Evolutionary conservation across 805 yeast genomes (phyloP), one percentile per base, ranked within the genome.

Genomic region (Saturnispora kantuleensis): DNA sequence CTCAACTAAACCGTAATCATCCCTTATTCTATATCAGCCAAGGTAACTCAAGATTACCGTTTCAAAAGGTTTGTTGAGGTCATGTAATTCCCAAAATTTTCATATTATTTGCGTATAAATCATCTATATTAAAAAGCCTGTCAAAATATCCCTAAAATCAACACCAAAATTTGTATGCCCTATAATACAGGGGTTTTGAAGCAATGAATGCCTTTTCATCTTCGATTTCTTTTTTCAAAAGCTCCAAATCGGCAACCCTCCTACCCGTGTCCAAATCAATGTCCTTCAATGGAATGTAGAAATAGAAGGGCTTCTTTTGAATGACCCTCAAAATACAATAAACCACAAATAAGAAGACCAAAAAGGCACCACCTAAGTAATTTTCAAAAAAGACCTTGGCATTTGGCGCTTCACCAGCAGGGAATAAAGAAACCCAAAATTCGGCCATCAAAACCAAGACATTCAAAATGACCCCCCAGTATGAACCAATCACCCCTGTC

Each of bases 381-480:
- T 73, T 64, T 53, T 71, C 65, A 67, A 83, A 83, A 69, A 84
- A 84, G 35, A 55, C 59, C 31, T 59, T 50, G 5, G 81, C 81
- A 56, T 64, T 68, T 38, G 78, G 73, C 6, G 59, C 35, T 4
- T 46, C 64, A 10, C 75, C 76, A 35, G 74, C 53, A 41, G 94
- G 94, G 69, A 69, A 83, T 31, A 81, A 64, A 4, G 88, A 86
- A 39, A 80, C 69, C 84, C 87, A 84, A 66, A 84, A 81, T 62
- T 82, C 86, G 16, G 84, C 82, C 42, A 73, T 62, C 39, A 85
- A 66, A 46, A 84, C 77, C 41, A 79, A 56, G 16, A 71, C 33
- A 57, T 76, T 76, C 57, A 85, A 63, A 32, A 63, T 50, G 11
- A 73, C 55, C 35, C 89, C 89, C 59, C 71, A 71, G 48, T 59